Conservation (phyloP, 768 basidiomycete species). For the Candolleomyces aberdarensis region DNA sequence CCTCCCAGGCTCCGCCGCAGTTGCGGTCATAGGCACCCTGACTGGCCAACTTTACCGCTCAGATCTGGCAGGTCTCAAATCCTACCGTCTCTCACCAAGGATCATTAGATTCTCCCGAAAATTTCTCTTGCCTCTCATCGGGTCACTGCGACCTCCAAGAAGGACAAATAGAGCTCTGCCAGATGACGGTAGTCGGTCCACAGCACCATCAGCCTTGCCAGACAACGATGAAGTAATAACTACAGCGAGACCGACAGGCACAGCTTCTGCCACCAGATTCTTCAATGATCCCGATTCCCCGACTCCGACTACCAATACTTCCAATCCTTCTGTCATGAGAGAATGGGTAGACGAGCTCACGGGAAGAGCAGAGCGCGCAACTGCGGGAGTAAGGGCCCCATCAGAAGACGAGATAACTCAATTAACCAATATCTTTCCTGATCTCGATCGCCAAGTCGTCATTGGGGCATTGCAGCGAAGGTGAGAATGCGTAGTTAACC, state of each 20-base stretch:
- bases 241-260: constrained; percentile 37
- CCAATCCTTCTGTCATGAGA: constrained; percentile 52
- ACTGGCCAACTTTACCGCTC: constrained; percentile 81
- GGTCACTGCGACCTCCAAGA: constrained; percentile 57
- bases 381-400: constrained; percentile 63
- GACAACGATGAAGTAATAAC: constrained; percentile 62
- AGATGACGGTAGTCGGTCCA: constrained; percentile 34
- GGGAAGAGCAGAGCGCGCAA: constrained; percentile 53
- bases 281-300: constrained; percentile 8
- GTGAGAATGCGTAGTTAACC: constrained; percentile 36
- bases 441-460: constrained; percentile 67
- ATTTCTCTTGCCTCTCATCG: constrained; percentile 66
- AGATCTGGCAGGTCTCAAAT: constrained; percentile 74
- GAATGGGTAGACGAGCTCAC: constrained; percentile 83
- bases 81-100: constrained; percentile 69
- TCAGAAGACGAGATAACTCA: constrained; percentile 74
- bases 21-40: constrained; percentile 62
- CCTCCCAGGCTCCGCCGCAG: constrained; percentile 61
- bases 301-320: constrained; percentile 17
- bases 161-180: constrained; percentile 75
- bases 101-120: constrained; percentile 53
- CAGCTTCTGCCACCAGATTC: not conserved
- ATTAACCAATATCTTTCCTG: constrained; percentile 81
- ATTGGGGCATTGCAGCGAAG: constrained; percentile 79
- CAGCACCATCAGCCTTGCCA: constrained; percentile 10